These are phyloP conservation scores for Penicillium decumbens DNA, from an alignment of 2,329 filamentous ascomycete species.

Conservation along the genomic window DNA sequence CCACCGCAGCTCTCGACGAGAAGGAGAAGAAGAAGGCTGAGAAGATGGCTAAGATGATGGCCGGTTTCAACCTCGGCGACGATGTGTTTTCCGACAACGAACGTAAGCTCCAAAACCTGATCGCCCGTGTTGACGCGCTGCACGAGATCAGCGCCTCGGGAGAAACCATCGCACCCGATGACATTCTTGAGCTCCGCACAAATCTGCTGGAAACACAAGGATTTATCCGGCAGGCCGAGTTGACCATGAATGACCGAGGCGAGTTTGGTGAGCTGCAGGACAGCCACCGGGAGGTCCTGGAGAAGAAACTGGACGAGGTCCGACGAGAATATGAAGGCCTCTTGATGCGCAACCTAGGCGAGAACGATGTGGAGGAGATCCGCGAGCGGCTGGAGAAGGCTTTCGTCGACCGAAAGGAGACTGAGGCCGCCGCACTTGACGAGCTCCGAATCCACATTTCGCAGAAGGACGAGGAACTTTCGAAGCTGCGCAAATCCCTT, in stretches of 20 bases:
- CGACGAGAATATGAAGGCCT: slow-evolving; percentile 82
- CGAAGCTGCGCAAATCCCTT: slow-evolving; percentile 72
- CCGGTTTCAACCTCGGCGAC: slow-evolving; percentile 87
- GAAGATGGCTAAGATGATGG: slow-evolving; percentile 99
- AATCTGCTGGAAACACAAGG: slow-evolving; percentile 85
- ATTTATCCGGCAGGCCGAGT: slow-evolving; percentile 85
- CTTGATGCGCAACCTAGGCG: slow-evolving; percentile 70
- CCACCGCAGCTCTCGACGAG: slow-evolving; percentile 81
- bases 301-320: slow-evolving; percentile 66
- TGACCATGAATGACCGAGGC: slow-evolving; percentile 69
- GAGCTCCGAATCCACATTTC: slow-evolving; percentile 71
- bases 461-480: slow-evolving; percentile 75
- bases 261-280: slow-evolving; percentile 61
- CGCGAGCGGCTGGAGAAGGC: slow-evolving; percentile 73
- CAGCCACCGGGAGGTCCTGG: slow-evolving; percentile 66
- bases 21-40: slow-evolving; percentile 99
- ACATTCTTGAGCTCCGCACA: slow-evolving; percentile 70
- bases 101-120: slow-evolving; percentile 73
- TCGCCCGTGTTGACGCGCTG: slow-evolving; percentile 75
- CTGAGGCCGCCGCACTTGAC: slow-evolving; percentile 67
- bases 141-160: slow-evolving; percentile 72
- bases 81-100: slow-evolving; percentile 95
- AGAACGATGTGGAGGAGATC: slow-evolving; percentile 76
- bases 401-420: slow-evolving; percentile 69
- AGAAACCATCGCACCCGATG: slow-evolving; percentile 74